Percentiles rank a stretch among this genome's conserved stretches.
phyloP scores from a whole-genome alignment of 2,329 filamentous ascomycete species.

The Huntiella abstrusa region DNA sequence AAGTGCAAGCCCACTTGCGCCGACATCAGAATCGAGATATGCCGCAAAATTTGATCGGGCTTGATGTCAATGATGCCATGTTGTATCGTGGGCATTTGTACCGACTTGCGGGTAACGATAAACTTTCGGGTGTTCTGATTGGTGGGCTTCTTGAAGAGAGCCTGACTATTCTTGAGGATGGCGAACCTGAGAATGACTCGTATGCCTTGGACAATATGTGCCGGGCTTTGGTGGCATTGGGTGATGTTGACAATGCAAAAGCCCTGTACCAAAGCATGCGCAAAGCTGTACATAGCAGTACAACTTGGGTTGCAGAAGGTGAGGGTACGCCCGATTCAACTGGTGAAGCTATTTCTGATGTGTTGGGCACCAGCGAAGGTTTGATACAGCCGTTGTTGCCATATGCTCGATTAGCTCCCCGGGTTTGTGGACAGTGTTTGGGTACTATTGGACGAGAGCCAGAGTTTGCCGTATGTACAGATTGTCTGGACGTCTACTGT shows the following conservation, averaged over 20 bases:
- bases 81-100: conserved; percentile 23
- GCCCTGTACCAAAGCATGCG: conserved; percentile 24
- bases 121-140: conserved; percentile 17
- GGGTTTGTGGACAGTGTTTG: conserved; percentile 22
- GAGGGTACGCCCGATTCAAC: neutral
- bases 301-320: conserved; percentile 3
- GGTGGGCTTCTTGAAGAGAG: conserved; percentile 20
- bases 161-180: conserved; percentile 21
- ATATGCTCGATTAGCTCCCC: conserved; percentile 18
- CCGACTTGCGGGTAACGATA: conserved; percentile 16
- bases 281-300: conserved; percentile 15
- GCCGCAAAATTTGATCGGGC: conserved; percentile 22
- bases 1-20: conserved; percentile 20
- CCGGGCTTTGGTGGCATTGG: conserved; percentile 21
- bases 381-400: conserved; percentile 20
- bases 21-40: conserved; percentile 22
- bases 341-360: conserved; percentile 16
- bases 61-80: conserved; percentile 23
- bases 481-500: conserved; percentile 23
- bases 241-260: conserved; percentile 20
- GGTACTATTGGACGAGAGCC: conserved; percentile 18
- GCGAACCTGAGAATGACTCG: conserved; percentile 24
- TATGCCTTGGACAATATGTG: conserved; percentile 25
- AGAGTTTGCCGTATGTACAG: conserved; percentile 20
- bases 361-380: conserved; percentile 13